These are phyloP conservation scores for Xylaria sp. DNA, from an alignment of 2,329 filamentous ascomycete species.

Conservation along the genomic window DNA sequence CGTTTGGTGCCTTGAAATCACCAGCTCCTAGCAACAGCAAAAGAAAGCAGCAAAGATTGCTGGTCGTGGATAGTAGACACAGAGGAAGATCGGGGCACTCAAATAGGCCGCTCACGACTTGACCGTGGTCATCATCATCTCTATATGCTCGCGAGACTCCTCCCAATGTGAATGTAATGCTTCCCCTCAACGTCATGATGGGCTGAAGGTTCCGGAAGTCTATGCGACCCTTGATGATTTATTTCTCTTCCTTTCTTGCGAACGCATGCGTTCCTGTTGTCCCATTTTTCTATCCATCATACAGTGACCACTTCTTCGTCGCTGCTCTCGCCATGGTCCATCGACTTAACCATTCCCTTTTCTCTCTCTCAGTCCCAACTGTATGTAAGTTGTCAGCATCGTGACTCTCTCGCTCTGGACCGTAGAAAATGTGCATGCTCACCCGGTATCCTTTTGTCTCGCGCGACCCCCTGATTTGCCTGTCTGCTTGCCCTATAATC, in stretches of 20 bases:
- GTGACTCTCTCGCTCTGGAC: too few species aligned
- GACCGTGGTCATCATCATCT: background rate
- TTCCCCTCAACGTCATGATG: background rate
- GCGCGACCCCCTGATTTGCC: conserved; percentile 61
- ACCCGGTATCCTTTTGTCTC: conserved; percentile 77
- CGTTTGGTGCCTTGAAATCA: background rate
- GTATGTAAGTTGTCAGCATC: background rate
- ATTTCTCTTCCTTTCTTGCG: background rate
- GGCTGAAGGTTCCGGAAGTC: background rate
- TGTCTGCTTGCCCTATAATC: conserved; percentile 60
- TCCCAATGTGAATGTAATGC: background rate
- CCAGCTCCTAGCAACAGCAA: background rate
- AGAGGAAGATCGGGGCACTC: background rate
- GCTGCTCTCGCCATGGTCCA: background rate
- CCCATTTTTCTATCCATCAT: background rate
- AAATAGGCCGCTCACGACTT: background rate
- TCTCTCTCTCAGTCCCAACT: conserved; percentile 14
- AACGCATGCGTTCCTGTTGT: background rate
- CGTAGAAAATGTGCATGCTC: conserved; percentile 23
- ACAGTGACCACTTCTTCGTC: background rate
- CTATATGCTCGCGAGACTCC: background rate
- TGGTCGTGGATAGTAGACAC: background rate
- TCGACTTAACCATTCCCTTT: background rate
- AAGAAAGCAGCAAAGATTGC: background rate
- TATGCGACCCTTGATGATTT: background rate